These are phyloP conservation scores for Pelargonium cotyledonis DNA, from an alignment of 441 rosid genomes.

Conservation along the genomic window DNA sequence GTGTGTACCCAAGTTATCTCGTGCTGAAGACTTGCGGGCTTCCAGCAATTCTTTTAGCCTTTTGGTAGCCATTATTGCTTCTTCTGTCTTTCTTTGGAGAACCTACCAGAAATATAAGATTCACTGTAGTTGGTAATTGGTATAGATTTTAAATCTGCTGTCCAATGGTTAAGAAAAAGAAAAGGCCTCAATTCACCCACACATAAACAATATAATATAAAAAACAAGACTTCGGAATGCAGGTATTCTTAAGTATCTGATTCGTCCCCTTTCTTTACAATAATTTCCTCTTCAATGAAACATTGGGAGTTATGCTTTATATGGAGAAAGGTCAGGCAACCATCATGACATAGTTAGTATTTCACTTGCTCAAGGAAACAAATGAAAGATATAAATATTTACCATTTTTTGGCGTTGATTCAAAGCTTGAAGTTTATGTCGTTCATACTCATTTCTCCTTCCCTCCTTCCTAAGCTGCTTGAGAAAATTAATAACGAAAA, in stretches of 20 bases:
- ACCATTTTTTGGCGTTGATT: conserved; percentile 66
- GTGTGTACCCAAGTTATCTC: conserved; percentile 37
- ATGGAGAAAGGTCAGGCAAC: background rate
- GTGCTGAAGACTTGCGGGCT: conserved; percentile 44
- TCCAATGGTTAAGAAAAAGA: background rate
- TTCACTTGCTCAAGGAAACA: background rate
- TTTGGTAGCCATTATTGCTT: conserved; percentile 61
- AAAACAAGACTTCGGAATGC: background rate
- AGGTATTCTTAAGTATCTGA: background rate
- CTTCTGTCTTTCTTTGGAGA: conserved; percentile 77
- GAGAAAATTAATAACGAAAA: conserved; percentile 12
- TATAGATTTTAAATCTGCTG: background rate
- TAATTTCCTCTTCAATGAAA: background rate
- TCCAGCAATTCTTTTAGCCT: conserved; percentile 62
- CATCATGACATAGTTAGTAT: background rate
- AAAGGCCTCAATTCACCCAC: background rate
- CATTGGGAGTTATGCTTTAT: background rate
- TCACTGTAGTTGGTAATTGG: background rate
- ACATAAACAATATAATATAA: background rate
- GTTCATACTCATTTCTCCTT: conserved; percentile 58
- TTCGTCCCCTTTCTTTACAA: background rate
- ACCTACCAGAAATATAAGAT: conserved; percentile 37
- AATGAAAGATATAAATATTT: conserved; percentile 3
- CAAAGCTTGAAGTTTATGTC: conserved; percentile 56
- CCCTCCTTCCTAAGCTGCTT: conserved; percentile 64